Evolutionary conservation across 805 yeast species (phyloP).

Genomic region (Candida nonsorbophila): DNA sequence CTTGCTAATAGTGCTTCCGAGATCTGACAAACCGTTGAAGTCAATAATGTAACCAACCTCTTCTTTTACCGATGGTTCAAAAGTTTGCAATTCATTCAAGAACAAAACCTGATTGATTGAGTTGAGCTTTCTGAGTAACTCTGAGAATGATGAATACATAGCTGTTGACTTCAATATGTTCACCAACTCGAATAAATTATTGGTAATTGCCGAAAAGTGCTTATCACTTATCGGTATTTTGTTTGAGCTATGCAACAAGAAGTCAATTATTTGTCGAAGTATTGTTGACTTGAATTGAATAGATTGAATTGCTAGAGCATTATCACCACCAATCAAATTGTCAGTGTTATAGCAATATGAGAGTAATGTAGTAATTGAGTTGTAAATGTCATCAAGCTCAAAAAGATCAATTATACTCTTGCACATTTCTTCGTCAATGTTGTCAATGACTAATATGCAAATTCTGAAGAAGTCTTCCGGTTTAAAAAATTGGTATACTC

Average conservation of each 20-base stretch:
- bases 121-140: slow-evolving; percentile 21
- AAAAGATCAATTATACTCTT: slow-evolving; percentile 17
- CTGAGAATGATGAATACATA: slow-evolving; percentile 15
- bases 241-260: slow-evolving; percentile 20
- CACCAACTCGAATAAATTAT: slow-evolving; percentile 25
- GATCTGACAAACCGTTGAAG: slow-evolving; percentile 16
- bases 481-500: slow-evolving; percentile 17
- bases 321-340: slow-evolving; percentile 20
- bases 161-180: slow-evolving; percentile 27
- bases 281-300: slow-evolving; percentile 26
- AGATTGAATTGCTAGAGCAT: slow-evolving; percentile 30
- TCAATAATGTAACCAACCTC: slow-evolving; percentile 31
- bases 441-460: slow-evolving; percentile 17
- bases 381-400: slow-evolving; percentile 22
- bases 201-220: slow-evolving; percentile 17
- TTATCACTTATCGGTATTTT: slow-evolving; percentile 31
- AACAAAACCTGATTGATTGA: slow-evolving; percentile 23
- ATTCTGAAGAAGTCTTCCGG: slow-evolving; percentile 33
- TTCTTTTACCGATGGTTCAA: slow-evolving; percentile 17
- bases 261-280: slow-evolving; percentile 19
- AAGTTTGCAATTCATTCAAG: slow-evolving; percentile 16
- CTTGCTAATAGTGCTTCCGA: slow-evolving; percentile 5
- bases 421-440: slow-evolving; percentile 15
- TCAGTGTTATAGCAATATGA: slow-evolving; percentile 25
- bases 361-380: slow-evolving; percentile 20